A percentile compares a stretch with the other conserved stretches of the same genome.
phyloP scores from a whole-genome alignment of 257 asterid species.

The Pogostemon cablin region DNA sequence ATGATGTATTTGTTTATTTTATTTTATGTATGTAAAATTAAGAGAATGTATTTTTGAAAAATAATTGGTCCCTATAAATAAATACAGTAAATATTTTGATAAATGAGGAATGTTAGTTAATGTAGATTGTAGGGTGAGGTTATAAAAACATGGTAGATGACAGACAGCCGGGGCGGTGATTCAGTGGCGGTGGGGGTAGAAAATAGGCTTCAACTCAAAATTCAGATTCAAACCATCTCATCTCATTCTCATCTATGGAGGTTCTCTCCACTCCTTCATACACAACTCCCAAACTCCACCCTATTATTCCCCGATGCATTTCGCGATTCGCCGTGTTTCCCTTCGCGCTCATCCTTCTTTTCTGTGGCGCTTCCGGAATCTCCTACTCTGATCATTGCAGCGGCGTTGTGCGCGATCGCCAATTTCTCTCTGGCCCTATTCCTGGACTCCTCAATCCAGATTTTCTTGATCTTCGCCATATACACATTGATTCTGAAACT shows the following conservation, averaged over 20 bases:
- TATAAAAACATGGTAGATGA: neutral
- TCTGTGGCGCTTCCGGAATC: slow-evolving; percentile 36
- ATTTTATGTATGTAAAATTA: too few species aligned
- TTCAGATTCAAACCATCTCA: slow-evolving; percentile 23
- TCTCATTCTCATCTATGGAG: slow-evolving; percentile 36
- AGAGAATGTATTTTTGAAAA: too few species aligned
- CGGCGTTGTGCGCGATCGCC: slow-evolving; percentile 48
- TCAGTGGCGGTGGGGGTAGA: neutral
- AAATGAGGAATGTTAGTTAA: too few species aligned
- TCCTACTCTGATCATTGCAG: slow-evolving; percentile 58
- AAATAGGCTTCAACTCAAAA: slow-evolving; percentile 9
- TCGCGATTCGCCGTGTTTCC: slow-evolving; percentile 29
- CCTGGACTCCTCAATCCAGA: slow-evolving; percentile 35
- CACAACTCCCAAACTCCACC: slow-evolving; percentile 3
- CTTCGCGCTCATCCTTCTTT: slow-evolving; percentile 35
- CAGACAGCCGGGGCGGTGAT: too few species aligned
- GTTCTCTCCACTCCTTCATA: slow-evolving; percentile 30
- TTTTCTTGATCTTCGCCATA: slow-evolving; percentile 42
- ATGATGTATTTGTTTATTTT: too few species aligned
- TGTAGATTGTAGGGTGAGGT: too few species aligned
- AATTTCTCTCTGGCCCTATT: slow-evolving; percentile 40
- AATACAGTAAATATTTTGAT: too few species aligned
- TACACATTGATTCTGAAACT: slow-evolving; percentile 39
- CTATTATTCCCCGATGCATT: slow-evolving; percentile 4
- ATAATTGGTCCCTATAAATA: too few species aligned